phyloP scores from a whole-genome alignment of 495 filamentous ascomycete species.

The Jackrogersella minutella region DNA sequence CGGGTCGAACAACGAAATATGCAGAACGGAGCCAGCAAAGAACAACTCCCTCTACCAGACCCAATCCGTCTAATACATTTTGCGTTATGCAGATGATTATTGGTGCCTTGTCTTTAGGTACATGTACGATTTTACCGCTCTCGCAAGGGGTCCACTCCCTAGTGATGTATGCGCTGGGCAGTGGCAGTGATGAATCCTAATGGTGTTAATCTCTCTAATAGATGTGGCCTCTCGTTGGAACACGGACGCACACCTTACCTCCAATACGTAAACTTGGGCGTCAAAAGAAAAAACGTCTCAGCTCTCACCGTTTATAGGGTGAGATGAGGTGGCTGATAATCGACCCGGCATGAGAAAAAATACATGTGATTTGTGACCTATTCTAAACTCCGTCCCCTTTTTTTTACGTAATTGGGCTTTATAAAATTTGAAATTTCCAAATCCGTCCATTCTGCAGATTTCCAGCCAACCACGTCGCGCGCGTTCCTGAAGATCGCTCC shows the following conservation, averaged over 20 bases:
- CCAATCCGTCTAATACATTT: conserved; percentile 34
- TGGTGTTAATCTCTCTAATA: neutral
- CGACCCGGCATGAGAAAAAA: conserved; percentile 21
- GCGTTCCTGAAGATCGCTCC: conserved; percentile 33
- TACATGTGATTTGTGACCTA: conserved; percentile 25
- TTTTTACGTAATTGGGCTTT: neutral
- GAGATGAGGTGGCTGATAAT: neutral
- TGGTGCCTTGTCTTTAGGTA: conserved; percentile 4
- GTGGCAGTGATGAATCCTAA: conserved; percentile 26
- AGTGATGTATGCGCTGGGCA: neutral
- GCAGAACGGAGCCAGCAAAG: conserved; percentile 5
- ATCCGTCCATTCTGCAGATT: conserved; percentile 18
- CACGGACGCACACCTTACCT: neutral
- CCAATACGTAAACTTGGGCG: too few species aligned
- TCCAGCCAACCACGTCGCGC: conserved; percentile 31
- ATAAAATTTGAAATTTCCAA: conserved; percentile 27
- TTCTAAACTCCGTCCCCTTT: neutral
- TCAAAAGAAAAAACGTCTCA: too few species aligned
- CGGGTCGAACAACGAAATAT: conserved; percentile 12
- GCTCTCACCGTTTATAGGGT: neutral
- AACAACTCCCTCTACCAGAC: neutral
- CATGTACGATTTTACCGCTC: neutral
- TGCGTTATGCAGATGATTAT: conserved; percentile 19
- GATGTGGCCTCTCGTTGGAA: conserved; percentile 5
- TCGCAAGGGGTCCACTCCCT: neutral